Conservation (phyloP, 345 rosid genomes). For the Bruguiera sexangula region DNA sequence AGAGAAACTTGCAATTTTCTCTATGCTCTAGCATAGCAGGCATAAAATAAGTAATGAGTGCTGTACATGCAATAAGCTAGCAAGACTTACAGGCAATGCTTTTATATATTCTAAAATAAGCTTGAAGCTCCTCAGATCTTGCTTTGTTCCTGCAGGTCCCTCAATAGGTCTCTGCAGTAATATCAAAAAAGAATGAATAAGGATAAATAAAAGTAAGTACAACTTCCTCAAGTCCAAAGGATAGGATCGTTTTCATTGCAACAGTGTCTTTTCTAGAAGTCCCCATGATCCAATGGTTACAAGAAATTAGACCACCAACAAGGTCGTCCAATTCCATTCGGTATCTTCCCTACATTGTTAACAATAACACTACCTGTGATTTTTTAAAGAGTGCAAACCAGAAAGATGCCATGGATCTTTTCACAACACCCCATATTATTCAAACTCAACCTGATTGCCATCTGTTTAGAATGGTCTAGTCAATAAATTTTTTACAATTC, state of each 20-base stretch:
- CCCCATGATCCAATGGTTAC: not conserved
- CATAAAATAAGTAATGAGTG: not conserved
- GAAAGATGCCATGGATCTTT: too few species aligned
- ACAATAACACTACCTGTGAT: too few species aligned
- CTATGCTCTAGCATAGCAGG: not conserved
- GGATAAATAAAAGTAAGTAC: not conserved
- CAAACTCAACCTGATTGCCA: too few species aligned
- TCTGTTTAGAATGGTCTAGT: too few species aligned
- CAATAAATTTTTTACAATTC: too few species aligned
- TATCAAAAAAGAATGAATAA: conserved; percentile 13
- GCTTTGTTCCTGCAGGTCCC: conserved; percentile 54
- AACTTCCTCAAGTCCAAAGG: not conserved
- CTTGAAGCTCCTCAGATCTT: conserved; percentile 84
- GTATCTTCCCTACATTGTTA: too few species aligned
- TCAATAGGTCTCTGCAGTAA: conserved; percentile 67
- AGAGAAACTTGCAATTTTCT: too few species aligned
- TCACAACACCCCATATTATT: too few species aligned
- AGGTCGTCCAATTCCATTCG: too few species aligned
- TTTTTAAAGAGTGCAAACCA: too few species aligned
- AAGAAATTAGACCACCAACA: not conserved
- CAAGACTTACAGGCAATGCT: conserved; percentile 75
- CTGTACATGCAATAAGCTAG: not conserved
- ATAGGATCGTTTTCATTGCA: not conserved
- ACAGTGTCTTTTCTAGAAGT: not conserved
- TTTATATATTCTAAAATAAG: conserved; percentile 80